Conservation (phyloP, 371 early-diverging fungal species). For the Lichtheimia ramosa region DNA sequence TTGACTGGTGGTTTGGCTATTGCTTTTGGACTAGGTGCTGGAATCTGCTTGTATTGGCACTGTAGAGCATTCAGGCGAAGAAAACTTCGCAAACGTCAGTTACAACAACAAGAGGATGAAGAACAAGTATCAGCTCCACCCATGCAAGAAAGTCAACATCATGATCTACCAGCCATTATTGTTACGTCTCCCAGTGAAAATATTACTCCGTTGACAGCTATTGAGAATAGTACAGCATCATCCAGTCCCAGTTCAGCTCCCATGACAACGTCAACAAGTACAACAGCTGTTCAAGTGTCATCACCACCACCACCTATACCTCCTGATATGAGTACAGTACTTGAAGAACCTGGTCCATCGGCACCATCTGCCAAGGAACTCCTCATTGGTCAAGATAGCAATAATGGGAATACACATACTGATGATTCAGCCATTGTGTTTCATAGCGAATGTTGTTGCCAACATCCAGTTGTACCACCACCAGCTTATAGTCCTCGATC, state of each 20-base stretch:
- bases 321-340: background rate
- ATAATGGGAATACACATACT: background rate
- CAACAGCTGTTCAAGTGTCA: background rate
- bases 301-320: background rate
- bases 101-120: background rate
- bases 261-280: background rate
- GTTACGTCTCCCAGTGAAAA: background rate
- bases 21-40: slow-evolving; percentile 20
- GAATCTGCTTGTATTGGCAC: slow-evolving; percentile 26
- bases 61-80: slow-evolving; percentile 4
- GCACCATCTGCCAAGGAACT: slow-evolving; percentile 29
- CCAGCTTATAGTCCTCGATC: slow-evolving; percentile 9
- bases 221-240: background rate
- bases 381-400: background rate
- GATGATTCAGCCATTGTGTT: background rate
- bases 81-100: slow-evolving; percentile 1
- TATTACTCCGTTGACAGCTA: background rate
- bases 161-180: background rate
- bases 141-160: background rate
- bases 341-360: slow-evolving; percentile 14
- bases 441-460: slow-evolving; percentile 4
- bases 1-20: slow-evolving; percentile 23
- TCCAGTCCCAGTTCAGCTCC: background rate
- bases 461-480: slow-evolving; percentile 5
- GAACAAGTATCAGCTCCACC: background rate